Percentiles rank a stretch among this genome's conserved stretches.
These are phyloP conservation scores for Cicer cuneatum DNA, from an alignment of 306 rosid species.

Conservation along the genomic window DNA sequence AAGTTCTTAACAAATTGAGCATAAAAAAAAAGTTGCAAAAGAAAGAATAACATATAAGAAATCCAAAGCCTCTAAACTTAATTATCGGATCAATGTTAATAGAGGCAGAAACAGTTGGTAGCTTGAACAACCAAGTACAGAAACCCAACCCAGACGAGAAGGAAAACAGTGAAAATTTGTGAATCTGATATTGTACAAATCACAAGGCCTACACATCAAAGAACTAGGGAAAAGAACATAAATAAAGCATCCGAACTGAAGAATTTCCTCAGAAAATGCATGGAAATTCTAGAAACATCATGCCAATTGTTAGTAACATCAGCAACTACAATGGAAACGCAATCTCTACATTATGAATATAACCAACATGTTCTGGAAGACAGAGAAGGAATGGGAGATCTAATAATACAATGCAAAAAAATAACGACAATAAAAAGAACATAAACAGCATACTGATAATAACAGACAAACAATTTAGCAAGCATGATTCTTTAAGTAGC, in stretches of 20 bases:
- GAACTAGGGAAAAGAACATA: neutral
- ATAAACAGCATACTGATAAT: neutral
- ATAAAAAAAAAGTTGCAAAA: conserved; percentile 15
- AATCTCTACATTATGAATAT: neutral
- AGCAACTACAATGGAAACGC: conserved; percentile 14
- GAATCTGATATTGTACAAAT: conserved; percentile 1
- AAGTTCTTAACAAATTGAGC: conserved; percentile 5
- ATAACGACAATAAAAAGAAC: neutral
- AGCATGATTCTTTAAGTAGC: conserved; percentile 7
- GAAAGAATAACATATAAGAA: conserved; percentile 2
- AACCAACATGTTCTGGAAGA: conserved; percentile 1
- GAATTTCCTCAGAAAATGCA: neutral
- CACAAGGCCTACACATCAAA: neutral
- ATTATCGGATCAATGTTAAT: neutral
- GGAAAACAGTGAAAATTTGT: neutral
- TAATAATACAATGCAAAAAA: neutral
- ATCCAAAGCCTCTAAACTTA: neutral
- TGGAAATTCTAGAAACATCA: neutral
- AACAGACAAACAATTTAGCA: conserved; percentile 19
- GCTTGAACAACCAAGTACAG: conserved; percentile 2
- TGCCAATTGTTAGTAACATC: conserved; percentile 18
- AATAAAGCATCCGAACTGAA: neutral
- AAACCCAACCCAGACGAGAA: neutral
- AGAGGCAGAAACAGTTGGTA: conserved; percentile 2
- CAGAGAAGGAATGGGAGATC: neutral